A percentile compares a stretch with the other conserved stretches of the same genome.
Evolutionary conservation across 257 asterid genomes (phyloP).

Genomic region (Linderniella brevidens): DNA sequence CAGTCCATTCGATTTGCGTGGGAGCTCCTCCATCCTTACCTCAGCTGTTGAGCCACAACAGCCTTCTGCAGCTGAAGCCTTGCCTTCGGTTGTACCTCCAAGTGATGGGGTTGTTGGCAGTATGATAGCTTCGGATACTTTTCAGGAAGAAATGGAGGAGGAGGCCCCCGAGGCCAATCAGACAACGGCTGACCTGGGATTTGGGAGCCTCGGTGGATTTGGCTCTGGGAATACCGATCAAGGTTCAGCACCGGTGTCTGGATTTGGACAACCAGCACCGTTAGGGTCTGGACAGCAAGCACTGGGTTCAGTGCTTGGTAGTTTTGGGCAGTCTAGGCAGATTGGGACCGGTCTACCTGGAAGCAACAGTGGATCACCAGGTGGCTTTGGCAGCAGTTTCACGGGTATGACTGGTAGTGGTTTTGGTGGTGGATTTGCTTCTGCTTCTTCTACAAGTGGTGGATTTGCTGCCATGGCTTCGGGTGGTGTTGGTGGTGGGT

Average conservation of each 20-base stretch:
- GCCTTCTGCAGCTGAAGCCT: conserved; percentile 17
- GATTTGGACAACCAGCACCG: conserved; percentile 70
- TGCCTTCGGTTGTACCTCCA: conserved; percentile 15
- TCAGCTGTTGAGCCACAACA: conserved; percentile 18
- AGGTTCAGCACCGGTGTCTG: conserved; percentile 26
- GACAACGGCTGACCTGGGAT: conserved; percentile 21
- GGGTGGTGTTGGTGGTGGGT: conserved; percentile 9
- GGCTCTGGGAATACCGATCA: conserved; percentile 40
- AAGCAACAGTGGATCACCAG: conserved; percentile 38
- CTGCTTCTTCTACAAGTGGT: conserved; percentile 29
- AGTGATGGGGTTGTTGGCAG: conserved; percentile 21
- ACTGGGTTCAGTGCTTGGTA: conserved; percentile 82
- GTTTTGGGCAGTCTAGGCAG: conserved; percentile 94
- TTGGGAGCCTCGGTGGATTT: conserved; percentile 55
- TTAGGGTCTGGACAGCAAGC: conserved; percentile 78
- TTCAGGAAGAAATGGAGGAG: conserved; percentile 98
- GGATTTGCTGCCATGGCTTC: conserved; percentile 35
- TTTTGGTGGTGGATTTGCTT: conserved; percentile 37
- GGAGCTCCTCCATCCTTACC: conserved; percentile 15
- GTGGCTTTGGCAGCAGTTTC: conserved; percentile 33
- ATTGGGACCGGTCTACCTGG: conserved; percentile 60
- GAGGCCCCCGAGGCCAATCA: conserved; percentile 71
- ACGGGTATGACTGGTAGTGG: conserved; percentile 21
- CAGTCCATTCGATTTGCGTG: conserved; percentile 19
- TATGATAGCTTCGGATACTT: conserved; percentile 19